These are phyloP conservation scores for Sarocladium brachiariae DNA, from an alignment of 2,329 filamentous ascomycete genomes.

Conservation along the genomic window DNA sequence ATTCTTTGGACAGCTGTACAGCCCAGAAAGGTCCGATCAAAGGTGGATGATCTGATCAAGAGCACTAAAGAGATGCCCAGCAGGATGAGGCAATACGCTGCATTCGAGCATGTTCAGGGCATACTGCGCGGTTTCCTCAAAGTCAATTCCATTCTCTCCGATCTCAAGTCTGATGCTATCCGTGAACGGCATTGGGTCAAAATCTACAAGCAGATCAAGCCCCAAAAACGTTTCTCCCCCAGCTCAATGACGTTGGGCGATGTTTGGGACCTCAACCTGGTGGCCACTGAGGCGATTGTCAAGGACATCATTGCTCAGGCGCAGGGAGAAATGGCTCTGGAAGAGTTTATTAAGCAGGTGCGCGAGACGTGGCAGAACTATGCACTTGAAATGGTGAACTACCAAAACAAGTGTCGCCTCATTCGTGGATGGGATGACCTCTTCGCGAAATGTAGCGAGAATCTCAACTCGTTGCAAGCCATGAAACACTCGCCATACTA, in stretches of 20 bases:
- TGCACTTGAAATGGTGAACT: conserved; percentile 86
- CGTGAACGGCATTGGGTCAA: conserved; percentile 95
- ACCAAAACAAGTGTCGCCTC: conserved; percentile 95
- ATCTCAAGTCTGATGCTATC: conserved; percentile 94
- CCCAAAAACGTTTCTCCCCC: conserved; percentile 87
- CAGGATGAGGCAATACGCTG: conserved; percentile 97
- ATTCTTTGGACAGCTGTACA: conserved; percentile 93
- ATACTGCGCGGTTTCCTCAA: conserved; percentile 84
- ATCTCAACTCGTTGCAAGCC: conserved; percentile 92
- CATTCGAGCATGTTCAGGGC: conserved; percentile 97
- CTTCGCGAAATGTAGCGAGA: conserved; percentile 97
- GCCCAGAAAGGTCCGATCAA: conserved; percentile 82
- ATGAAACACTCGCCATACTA: conserved; percentile 99
- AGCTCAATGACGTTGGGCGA: conserved; percentile 95
- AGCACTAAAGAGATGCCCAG: conserved; percentile 99
- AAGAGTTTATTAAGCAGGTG: conserved; percentile 95
- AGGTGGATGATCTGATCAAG: conserved; percentile 87
- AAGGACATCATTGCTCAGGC: conserved; percentile 92
- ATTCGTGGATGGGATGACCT: conserved; percentile 98
- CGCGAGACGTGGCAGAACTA: conserved; percentile 97
- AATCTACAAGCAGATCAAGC: conserved; percentile 93
- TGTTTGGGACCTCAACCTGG: conserved; percentile 94
- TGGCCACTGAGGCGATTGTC: conserved; percentile 79
- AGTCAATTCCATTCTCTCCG: conserved; percentile 78
- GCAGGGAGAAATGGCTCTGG: conserved; percentile 94